A percentile compares a stretch with the other conserved stretches of the same genome.
phyloP scores from a whole-genome alignment of 768 basidiomycete genomes.

The Lactifluus echinatus region DNA sequence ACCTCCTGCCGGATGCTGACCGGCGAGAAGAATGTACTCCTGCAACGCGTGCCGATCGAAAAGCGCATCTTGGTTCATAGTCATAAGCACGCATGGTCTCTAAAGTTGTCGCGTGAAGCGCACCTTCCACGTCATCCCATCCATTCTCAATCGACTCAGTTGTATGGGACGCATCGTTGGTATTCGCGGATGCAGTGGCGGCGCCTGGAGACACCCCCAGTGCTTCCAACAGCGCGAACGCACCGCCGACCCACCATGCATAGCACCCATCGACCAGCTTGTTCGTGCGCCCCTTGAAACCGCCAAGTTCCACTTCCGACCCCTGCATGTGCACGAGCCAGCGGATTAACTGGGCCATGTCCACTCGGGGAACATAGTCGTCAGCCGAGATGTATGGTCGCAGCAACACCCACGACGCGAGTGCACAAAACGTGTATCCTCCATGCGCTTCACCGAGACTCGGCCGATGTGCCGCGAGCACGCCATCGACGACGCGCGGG shows the following conservation, averaged over 20 bases:
- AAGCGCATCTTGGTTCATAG: conserved; percentile 34
- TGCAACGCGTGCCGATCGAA: conserved; percentile 69
- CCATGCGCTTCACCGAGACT: conserved; percentile 94
- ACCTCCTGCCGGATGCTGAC: conserved; percentile 80
- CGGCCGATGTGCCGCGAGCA: conserved; percentile 38
- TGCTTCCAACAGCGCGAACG: conserved; percentile 69
- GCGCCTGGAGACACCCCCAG: conserved; percentile 32
- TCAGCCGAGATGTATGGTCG: conserved; percentile 39
- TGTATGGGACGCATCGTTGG: conserved; percentile 30
- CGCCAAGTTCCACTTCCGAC: conserved; percentile 71
- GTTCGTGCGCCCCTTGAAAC: conserved; percentile 89
- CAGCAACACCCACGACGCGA: conserved; percentile 77
- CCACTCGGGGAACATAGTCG: conserved; percentile 36
- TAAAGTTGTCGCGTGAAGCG: conserved; percentile 12
- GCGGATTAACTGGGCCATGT: conserved; percentile 52
- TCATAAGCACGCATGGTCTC: neutral
- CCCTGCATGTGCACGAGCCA: conserved; percentile 90
- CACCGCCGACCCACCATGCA: conserved; percentile 98
- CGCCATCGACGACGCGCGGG: conserved; percentile 40
- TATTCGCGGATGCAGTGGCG: conserved; percentile 22
- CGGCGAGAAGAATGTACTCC: conserved; percentile 78
- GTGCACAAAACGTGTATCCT: conserved; percentile 91
- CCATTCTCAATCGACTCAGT: conserved; percentile 28
- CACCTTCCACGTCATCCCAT: conserved; percentile 73
- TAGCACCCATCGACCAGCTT: conserved; percentile 99